phyloP scores from a whole-genome alignment of 1,284 basidiomycete species.

The Ceratobasidium sp. region DNA sequence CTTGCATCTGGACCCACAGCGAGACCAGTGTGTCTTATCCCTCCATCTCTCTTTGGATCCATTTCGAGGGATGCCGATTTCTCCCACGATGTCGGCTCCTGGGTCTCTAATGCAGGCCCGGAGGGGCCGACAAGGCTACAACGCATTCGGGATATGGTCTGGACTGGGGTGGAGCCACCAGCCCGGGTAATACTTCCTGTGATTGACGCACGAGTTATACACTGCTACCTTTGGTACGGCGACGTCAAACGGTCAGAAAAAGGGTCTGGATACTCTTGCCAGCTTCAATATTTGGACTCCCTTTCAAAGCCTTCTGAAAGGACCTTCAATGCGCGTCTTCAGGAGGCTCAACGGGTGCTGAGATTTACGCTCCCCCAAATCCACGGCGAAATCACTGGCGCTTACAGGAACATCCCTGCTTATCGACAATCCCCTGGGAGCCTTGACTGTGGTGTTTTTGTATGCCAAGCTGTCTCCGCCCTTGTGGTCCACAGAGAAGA shows the following conservation, averaged over 20 bases:
- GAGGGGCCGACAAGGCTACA: no score
- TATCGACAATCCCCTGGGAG: not conserved
- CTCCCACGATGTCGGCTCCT: no score
- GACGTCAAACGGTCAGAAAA: not conserved
- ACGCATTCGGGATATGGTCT: no score
- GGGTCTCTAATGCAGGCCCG: no score
- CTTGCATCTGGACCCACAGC: no score
- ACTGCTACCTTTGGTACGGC: slow-evolving; percentile 26
- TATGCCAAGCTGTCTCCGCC: not conserved
- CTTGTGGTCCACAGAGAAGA: not conserved
- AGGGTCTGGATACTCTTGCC: not conserved
- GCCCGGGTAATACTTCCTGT: not conserved
- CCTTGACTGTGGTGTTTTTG: not conserved
- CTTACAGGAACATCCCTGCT: not conserved
- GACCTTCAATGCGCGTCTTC: not conserved
- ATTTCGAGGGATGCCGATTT: no score
- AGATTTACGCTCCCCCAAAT: not conserved
- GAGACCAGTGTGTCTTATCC: no score
- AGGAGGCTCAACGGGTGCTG: not conserved
- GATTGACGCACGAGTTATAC: not conserved
- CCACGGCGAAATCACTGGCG: not conserved
- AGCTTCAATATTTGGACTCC: slow-evolving; percentile 5
- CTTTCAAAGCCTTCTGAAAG: not conserved
- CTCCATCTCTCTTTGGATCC: no score
- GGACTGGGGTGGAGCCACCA: no score